A percentile compares a stretch with the other conserved stretches of the same genome.
Conservation (phyloP, 345 rosid species). For the Eucalyptus curtisii region DNA sequence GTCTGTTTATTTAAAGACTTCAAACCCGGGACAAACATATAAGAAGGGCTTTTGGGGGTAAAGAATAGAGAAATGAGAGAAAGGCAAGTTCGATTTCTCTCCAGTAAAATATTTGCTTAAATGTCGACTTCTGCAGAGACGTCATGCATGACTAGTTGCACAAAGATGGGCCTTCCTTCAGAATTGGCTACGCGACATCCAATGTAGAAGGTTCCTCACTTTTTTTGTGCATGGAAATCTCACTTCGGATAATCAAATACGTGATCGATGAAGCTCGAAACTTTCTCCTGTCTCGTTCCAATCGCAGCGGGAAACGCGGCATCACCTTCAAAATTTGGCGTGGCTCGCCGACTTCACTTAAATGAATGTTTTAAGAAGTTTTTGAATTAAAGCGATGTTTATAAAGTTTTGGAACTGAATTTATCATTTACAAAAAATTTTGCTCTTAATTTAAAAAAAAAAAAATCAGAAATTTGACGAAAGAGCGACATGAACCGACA, state of each 20-base stretch:
- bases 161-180: background rate
- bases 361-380: background rate
- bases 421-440: background rate
- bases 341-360: background rate
- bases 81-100: background rate
- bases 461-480: background rate
- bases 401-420: background rate
- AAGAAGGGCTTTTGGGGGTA: background rate
- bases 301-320: background rate
- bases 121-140: background rate
- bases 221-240: background rate
- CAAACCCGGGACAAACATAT: background rate
- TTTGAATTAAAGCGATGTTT: background rate
- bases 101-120: background rate
- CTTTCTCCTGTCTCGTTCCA: background rate
- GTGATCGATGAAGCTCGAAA: background rate
- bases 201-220: background rate
- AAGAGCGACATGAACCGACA: background rate
- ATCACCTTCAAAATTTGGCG: background rate
- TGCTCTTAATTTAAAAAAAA: background rate
- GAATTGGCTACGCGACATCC: background rate
- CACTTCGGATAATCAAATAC: background rate
- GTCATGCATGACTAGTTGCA: background rate
- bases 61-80: background rate
- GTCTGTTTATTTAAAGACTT: background rate